A percentile compares a stretch with the other conserved stretches of the same genome.
These are phyloP conservation scores for Eruca vesicaria DNA, from an alignment of 441 rosid species.

Conservation along the genomic window DNA sequence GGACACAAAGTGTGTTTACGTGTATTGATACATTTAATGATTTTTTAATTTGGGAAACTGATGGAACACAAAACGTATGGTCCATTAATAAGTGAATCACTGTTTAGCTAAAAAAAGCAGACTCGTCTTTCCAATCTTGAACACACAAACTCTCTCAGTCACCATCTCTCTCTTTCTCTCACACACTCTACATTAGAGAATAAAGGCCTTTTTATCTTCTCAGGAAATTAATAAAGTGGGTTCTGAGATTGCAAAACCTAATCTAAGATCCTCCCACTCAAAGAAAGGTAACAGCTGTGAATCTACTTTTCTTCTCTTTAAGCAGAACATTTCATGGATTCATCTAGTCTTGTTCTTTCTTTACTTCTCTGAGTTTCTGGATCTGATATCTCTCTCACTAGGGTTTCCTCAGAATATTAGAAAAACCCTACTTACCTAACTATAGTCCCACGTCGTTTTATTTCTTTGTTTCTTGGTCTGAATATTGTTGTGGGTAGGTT, in stretches of 20 bases:
- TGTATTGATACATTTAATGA: not conserved
- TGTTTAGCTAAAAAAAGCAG: slow-evolving; percentile 30
- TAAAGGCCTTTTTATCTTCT: slow-evolving; percentile 13
- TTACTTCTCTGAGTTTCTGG: slow-evolving; percentile 7
- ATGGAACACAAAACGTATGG: slow-evolving; percentile 7
- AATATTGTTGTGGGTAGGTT: not conserved
- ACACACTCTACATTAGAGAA: slow-evolving; percentile 2
- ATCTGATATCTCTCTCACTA: slow-evolving; percentile 20
- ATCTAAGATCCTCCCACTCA: slow-evolving; percentile 15
- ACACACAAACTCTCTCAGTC: slow-evolving; percentile 15
- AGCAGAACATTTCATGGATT: not conserved
- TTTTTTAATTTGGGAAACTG: not conserved
- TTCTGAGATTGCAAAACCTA: slow-evolving; percentile 22
- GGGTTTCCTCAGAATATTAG: slow-evolving; percentile 9
- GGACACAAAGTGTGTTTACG: not conserved
- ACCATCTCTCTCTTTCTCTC: slow-evolving; percentile 6
- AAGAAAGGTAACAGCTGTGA: slow-evolving; percentile 21
- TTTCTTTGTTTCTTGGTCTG: not conserved
- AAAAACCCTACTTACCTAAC: not conserved
- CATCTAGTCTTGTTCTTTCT: not conserved
- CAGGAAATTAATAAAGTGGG: slow-evolving; percentile 3
- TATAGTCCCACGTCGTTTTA: not conserved
- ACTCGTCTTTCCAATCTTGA: slow-evolving; percentile 31
- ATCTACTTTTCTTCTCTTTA: slow-evolving; percentile 7
- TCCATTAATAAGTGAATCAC: slow-evolving; percentile 21